phyloP scores from a whole-genome alignment of 495 filamentous ascomycete genomes.

The Aspergillus bridgeri region DNA sequence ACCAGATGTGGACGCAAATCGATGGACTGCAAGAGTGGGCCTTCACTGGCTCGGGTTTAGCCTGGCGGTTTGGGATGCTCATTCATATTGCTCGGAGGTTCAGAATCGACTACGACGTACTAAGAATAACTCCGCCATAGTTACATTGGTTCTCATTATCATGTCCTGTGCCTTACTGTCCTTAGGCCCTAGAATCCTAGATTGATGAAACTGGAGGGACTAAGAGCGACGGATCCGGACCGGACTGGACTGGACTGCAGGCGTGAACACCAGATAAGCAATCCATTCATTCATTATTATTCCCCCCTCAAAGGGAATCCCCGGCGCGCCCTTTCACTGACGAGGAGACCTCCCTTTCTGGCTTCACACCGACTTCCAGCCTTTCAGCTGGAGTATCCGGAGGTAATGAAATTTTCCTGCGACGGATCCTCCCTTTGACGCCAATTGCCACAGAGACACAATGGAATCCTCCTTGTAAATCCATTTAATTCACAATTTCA shows the following conservation, averaged over 20 bases:
- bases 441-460: not conserved
- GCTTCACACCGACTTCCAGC: slow-evolving; percentile 3
- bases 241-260: not conserved
- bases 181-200: not conserved
- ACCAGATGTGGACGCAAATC: not conserved
- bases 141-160: not conserved
- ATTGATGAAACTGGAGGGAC: no score
- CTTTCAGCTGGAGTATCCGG: no score
- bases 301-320: not conserved
- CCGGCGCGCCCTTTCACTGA: not conserved
- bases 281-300: not conserved
- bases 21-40: no score
- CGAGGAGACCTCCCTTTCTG: not conserved
- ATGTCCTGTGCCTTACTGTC: not conserved
- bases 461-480: no score
- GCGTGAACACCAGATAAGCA: not conserved
- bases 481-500: no score
- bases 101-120: not conserved
- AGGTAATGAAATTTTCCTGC: no score
- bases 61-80: not conserved
- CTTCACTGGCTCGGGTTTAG: not conserved
- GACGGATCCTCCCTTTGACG: not conserved
- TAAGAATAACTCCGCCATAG: not conserved
- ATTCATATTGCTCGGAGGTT: no score
- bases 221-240: no score